Evolutionary conservation across 371 early-diverging fungal species (phyloP), one percentile per base, ranked within the genome.

Genomic region (Capniomyces stellatus): DNA sequence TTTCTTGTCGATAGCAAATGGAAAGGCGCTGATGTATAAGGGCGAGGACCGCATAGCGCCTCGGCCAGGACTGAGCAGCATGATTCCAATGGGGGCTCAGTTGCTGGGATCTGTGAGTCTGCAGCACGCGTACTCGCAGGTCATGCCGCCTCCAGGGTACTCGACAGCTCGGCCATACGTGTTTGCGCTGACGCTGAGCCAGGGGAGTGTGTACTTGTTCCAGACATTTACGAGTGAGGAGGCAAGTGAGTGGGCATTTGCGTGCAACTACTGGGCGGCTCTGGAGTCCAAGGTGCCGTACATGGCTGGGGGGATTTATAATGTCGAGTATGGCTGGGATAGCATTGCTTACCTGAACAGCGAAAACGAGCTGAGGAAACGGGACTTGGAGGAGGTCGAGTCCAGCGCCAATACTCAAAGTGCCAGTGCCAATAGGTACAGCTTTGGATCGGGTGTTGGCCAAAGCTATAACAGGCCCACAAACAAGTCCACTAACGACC

Each of bases 221-320:
- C 89, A 93, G 61, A 74, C 84, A 0, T 64, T 69, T 4, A 74
- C 75, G 0, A 69, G 74, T 23, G 74, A 77, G 12, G 76, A 76
- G 48, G 71, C 84, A n/a, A 69, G 70, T 22, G 82, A 79, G 53
- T 93, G 94, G 94, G 82, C 84, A 0, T 58, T 74, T 0, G 77
- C 79, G 2, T 82, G 90, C 61, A 92, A 91, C 63, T 87, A 82
- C 57, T 92, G 92, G 92, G 88, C 92, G 1, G 89, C 91, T 12
- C 67, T 89, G 27, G 76, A 79, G 52, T 82, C 81, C 54, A 87
- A 83, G 62, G 90, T 87, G 55, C 93, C 93, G 0, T 68, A 67
- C 39, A 60, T 92, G 52, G 64, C 74, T 8, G 89, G 89, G 27
- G 85, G 84, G 30, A 78, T 86, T 2, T 73, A 83, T 49, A 89